Percentiles rank a stretch among this genome's conserved stretches.
phyloP scores from a whole-genome alignment of 139 green algal genomes.

The Mychonastes homosphaera region DNA sequence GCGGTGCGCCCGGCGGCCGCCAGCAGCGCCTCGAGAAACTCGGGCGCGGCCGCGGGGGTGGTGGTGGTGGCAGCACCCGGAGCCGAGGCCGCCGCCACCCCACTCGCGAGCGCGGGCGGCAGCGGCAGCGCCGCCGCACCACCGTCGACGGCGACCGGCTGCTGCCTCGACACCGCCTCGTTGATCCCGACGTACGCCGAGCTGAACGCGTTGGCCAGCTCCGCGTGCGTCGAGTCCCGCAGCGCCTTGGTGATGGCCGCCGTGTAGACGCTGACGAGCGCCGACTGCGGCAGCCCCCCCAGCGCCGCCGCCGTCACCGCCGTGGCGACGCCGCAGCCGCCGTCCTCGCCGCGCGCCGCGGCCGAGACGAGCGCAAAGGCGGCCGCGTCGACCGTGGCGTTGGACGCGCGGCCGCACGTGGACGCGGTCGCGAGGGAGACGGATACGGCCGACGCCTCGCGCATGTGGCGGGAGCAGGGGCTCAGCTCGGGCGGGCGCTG shows the following conservation, averaged over 20 bases:
- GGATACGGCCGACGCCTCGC: constrained; percentile 2
- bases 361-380: constrained; percentile 18
- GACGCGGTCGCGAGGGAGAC: constrained; percentile 20
- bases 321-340: constrained; percentile 18
- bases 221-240: neutral
- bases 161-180: too few species aligned
- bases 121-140: too few species aligned
- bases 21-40: too few species aligned
- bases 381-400: constrained; percentile 7
- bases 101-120: too few species aligned
- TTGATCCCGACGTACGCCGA: too few species aligned
- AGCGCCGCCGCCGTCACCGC: constrained; percentile 8
- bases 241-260: constrained; percentile 15
- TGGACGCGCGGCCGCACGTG: constrained; percentile 4
- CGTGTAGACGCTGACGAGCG: constrained; percentile 10
- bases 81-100: too few species aligned
- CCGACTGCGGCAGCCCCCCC: constrained; percentile 2
- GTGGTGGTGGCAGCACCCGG: too few species aligned
- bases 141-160: too few species aligned
- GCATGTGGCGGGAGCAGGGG: constrained; percentile 15
- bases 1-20: too few species aligned
- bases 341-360: constrained; percentile 14
- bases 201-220: constrained; percentile 23
- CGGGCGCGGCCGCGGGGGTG: too few species aligned
- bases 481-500: constrained; percentile 3